Evolutionary conservation across 2,329 filamentous ascomycete species (phyloP).

Genomic region (Venturia effusa): DNA sequence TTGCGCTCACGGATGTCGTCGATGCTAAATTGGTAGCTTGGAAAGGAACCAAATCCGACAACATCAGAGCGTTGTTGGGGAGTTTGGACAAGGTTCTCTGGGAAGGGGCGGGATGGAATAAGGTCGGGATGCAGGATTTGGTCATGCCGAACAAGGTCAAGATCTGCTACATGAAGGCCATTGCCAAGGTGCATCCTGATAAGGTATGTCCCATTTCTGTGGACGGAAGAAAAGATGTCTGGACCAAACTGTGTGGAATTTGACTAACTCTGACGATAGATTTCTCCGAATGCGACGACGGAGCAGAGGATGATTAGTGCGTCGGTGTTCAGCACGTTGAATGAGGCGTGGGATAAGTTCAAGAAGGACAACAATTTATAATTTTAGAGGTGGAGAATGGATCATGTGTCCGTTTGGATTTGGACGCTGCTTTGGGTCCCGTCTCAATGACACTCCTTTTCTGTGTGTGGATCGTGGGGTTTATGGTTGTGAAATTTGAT

Average conservation of each 20-base stretch:
- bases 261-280: constrained; percentile 30
- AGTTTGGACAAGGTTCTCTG: constrained; percentile 85
- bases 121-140: constrained; percentile 85
- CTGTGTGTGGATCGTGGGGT: no score
- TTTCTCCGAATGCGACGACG: constrained; percentile 51
- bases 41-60: constrained; percentile 87
- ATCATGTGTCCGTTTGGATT: no score
- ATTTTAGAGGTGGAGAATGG: neutral
- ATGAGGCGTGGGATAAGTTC: constrained; percentile 61
- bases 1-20: constrained; percentile 75
- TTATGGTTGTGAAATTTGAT: no score
- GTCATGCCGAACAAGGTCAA: constrained; percentile 93
- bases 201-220: constrained; percentile 81
- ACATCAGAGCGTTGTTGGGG: constrained; percentile 74
- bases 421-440: no score
- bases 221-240: no score
- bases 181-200: constrained; percentile 95
- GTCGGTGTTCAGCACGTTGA: constrained; percentile 52
- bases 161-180: constrained; percentile 97
- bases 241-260: no score
- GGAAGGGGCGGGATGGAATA: constrained; percentile 92
- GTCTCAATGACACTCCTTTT: no score
- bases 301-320: constrained; percentile 58
- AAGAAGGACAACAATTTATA: constrained; percentile 50
- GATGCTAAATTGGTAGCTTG: constrained; percentile 69